These are phyloP conservation scores for Huntiella savannae DNA, from an alignment of 2,329 filamentous ascomycete species.

Conservation along the genomic window DNA sequence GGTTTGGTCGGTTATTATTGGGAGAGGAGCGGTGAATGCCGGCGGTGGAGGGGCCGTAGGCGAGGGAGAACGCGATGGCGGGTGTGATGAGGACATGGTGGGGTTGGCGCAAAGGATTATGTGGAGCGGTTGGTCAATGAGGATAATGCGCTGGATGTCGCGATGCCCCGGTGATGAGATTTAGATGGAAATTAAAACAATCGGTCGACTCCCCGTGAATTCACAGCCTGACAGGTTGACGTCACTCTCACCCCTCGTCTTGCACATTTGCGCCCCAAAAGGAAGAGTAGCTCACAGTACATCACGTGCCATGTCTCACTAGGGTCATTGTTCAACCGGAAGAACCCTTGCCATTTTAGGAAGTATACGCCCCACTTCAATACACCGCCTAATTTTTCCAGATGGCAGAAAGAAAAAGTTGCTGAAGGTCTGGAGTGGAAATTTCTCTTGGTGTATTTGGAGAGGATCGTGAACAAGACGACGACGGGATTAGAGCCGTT, in stretches of 20 bases:
- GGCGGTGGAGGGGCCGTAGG: not conserved
- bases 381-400: conserved; percentile 9
- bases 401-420: conserved; percentile 11
- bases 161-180: not conserved
- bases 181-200: not conserved
- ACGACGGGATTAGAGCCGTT: not conserved
- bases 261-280: too few species aligned
- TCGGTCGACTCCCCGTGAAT: not conserved
- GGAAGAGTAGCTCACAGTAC: too few species aligned
- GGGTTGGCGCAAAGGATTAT: not conserved
- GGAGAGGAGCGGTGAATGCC: conserved; percentile 36
- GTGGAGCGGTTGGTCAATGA: too few species aligned
- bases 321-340: not conserved
- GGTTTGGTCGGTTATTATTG: conserved; percentile 60
- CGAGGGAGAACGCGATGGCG: not conserved
- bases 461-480: not conserved
- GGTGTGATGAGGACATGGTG: not conserved
- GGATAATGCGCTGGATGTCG: too few species aligned
- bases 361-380: conserved; percentile 2
- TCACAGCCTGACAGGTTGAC: not conserved
- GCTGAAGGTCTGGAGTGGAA: not conserved
- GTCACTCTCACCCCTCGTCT: too few species aligned
- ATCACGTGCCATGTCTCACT: too few species aligned
- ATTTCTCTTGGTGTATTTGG: not conserved
- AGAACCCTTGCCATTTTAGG: not conserved